Percentiles rank a stretch among this genome's conserved stretches.
Conservation (phyloP, 768 basidiomycete species). For the Saitozyma podzolica region DNA sequence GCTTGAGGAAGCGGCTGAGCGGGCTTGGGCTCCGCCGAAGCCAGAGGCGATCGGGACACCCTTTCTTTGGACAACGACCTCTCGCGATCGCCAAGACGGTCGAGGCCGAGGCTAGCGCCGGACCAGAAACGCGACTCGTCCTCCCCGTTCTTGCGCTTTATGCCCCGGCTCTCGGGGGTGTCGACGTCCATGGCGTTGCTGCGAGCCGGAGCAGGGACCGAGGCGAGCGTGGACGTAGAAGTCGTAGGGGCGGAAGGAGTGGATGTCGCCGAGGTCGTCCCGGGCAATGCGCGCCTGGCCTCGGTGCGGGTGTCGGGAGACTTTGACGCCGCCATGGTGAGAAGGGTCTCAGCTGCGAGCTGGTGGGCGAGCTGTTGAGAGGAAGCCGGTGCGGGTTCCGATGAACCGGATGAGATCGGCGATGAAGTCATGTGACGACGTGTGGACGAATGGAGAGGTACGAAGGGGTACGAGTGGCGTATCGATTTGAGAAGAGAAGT, state of each 20-base stretch:
- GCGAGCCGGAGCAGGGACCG: no score
- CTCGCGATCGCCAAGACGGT: no score
- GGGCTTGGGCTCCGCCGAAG: constrained; percentile 5
- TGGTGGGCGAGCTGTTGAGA: constrained; percentile 46
- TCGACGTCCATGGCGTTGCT: constrained; percentile 12
- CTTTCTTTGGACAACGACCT: no score
- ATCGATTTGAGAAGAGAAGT: no score
- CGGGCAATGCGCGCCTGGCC: not conserved
- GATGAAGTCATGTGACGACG: constrained; percentile 3
- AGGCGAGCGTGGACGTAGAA: no score
- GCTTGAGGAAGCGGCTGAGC: not conserved
- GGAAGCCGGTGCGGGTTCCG: constrained; percentile 7
- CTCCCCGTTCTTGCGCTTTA: constrained; percentile 46
- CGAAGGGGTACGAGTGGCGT: no score
- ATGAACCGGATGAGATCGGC: constrained; percentile 8
- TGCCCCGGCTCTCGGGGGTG: constrained; percentile 33
- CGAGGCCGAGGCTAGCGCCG: no score
- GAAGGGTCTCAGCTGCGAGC: constrained; percentile 49
- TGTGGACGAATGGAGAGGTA: constrained; percentile 11
- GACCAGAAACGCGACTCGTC: constrained; percentile 13
- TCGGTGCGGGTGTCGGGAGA: constrained; percentile 11
- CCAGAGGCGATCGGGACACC: constrained; percentile 29
- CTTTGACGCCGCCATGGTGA: constrained; percentile 44
- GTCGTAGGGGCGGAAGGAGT: constrained; percentile 11
- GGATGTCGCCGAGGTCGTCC: constrained; percentile 7